Conservation (phyloP, 108 stramenopile genomes). For the Nitzschia sp. region DNA sequence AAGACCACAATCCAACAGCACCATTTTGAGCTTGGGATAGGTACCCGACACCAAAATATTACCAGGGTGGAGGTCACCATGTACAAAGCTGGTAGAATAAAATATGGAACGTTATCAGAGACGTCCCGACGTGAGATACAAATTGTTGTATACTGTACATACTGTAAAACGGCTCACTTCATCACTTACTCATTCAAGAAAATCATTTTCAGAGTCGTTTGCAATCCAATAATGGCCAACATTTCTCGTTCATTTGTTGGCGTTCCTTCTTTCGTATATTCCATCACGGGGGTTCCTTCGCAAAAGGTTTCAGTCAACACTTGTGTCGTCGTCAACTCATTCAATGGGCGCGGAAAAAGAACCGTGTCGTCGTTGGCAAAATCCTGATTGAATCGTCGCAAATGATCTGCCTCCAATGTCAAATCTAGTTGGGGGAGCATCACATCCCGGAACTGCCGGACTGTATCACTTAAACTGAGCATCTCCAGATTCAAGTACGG, state of each 20-base stretch:
- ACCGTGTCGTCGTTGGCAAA: conserved; percentile 69
- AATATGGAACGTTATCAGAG: no score
- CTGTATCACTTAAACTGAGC: conserved; percentile 75
- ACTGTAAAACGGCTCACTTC: no score
- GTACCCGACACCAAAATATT: conserved; percentile 79
- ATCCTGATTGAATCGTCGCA: conserved; percentile 69
- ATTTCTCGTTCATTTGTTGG: conserved; percentile 48
- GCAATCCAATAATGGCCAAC: conserved; percentile 70
- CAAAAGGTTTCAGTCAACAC: conserved; percentile 88
- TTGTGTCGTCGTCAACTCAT: conserved; percentile 64
- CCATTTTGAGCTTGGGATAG: conserved; percentile 55
- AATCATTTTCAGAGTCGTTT: conserved; percentile 90
- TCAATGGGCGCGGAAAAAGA: conserved; percentile 69
- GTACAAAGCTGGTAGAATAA: no score
- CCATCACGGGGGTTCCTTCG: conserved; percentile 77
- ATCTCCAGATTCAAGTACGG: conserved; percentile 76
- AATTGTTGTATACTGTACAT: no score
- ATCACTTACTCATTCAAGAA: conserved; percentile 70
- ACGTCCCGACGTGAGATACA: no score
- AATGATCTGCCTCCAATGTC: conserved; percentile 73
- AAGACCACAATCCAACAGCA: conserved; percentile 84
- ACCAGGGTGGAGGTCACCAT: conserved; percentile 84
- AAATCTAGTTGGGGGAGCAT: conserved; percentile 90
- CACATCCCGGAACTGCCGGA: conserved; percentile 82
- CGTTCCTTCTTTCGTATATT: conserved; percentile 43